Evolutionary conservation across 345 rosid species (phyloP).

Genomic region (Acer negundo): DNA sequence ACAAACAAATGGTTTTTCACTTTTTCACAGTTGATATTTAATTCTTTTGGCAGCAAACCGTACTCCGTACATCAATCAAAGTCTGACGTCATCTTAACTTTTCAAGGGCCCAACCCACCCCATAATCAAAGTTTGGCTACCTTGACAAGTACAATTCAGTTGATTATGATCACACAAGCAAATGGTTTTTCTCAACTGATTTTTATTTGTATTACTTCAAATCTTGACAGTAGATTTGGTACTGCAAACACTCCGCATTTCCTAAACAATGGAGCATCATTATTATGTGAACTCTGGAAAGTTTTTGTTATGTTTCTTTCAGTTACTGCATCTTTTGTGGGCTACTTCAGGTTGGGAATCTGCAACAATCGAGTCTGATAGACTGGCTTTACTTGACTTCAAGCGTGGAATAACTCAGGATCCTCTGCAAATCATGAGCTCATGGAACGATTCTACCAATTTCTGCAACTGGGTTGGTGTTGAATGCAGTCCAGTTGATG

Average conservation of each 20-base stretch:
- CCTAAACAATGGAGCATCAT: constrained; percentile 5
- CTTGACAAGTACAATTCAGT: too few species aligned
- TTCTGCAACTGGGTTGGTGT: constrained; percentile 12
- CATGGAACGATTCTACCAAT: constrained; percentile 13
- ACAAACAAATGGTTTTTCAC: too few species aligned
- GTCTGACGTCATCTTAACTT: too few species aligned
- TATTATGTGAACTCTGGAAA: not conserved
- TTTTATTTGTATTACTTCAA: not conserved
- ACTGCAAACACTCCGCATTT: too few species aligned
- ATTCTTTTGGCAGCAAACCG: too few species aligned
- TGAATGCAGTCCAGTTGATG: not conserved
- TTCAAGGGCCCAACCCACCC: too few species aligned
- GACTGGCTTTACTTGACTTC: not conserved
- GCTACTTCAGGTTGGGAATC: constrained; percentile 3
- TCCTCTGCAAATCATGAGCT: constrained; percentile 11
- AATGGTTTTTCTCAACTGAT: too few species aligned
- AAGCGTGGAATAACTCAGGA: constrained; percentile 1
- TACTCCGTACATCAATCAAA: too few species aligned
- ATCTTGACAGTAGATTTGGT: not conserved
- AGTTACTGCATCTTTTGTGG: not conserved
- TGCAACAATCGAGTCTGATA: not conserved
- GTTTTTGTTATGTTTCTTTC: constrained; percentile 1
- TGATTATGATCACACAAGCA: too few species aligned
- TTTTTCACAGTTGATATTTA: too few species aligned
- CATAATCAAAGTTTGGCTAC: too few species aligned